Percentiles rank a stretch among this genome's conserved stretches.
These are phyloP conservation scores for Willaertia magna DNA, from an alignment of 208 protist species.

Conservation along the genomic window DNA sequence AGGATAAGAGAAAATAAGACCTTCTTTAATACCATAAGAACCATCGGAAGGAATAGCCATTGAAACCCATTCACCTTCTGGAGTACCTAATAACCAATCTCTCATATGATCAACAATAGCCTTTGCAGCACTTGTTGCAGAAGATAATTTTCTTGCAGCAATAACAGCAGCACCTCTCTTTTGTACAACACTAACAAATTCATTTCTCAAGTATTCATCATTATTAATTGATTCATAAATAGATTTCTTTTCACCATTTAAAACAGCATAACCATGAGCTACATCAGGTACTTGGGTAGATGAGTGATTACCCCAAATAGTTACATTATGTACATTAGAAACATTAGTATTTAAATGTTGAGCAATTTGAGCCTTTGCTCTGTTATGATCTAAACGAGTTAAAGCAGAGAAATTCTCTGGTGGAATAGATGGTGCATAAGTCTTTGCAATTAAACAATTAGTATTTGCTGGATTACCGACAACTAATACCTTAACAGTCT, in stretches of 20 bases:
- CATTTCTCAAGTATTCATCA: constrained; percentile 44
- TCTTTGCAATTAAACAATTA: constrained; percentile 64
- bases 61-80: constrained; percentile 41
- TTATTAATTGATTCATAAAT: constrained; percentile 48
- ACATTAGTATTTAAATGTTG: constrained; percentile 43
- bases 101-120: constrained; percentile 6
- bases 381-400: constrained; percentile 91
- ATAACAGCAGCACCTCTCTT: constrained; percentile 78
- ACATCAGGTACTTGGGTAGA: constrained; percentile 77
- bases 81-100: constrained; percentile 4
- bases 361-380: constrained; percentile 62
- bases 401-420: constrained; percentile 80
- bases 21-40: constrained; percentile 70
- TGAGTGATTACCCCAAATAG: constrained; percentile 93
- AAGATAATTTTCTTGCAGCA: constrained; percentile 57
- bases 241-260: constrained; percentile 25
- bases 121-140: constrained; percentile 74
- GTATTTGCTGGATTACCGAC: constrained; percentile 96
- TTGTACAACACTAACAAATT: constrained; percentile 71
- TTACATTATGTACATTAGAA: constrained; percentile 63
- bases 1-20: constrained; percentile 83
- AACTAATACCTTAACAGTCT: constrained; percentile 65
- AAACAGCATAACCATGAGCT: constrained; percentile 45
- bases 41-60: constrained; percentile 79
- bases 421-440: constrained; percentile 39